Base-by-base conservation (phyloP, 768 basidiomycete genomes). In the Tremella mesenterica region DNA sequence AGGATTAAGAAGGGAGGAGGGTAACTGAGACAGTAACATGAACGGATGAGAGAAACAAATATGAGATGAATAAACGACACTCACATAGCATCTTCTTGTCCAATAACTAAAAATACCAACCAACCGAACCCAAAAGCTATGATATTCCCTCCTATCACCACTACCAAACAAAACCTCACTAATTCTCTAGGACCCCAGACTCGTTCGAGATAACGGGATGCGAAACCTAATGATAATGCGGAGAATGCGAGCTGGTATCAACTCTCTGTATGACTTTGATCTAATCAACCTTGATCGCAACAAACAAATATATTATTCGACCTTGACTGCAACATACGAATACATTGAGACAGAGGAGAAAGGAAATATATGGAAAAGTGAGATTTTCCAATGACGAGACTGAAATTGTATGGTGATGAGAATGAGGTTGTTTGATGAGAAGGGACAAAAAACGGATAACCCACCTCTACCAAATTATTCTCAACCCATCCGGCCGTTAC, bases 131-230 rank as follows among this genome's bases (percentile, higher is more conserved):
- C 84, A 60, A 91, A 82, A 0, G 88, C 85, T 66, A 97, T 92
- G 63, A 91, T 74, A 71, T 99, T 99, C 18, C 87, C 85, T 12
- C 81, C 79, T 25, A 83, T 82, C 53, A 91, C 79, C 44, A 83
- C 84, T 39, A 85, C 83, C 20, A 81, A 77, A 52, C 88, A 85
- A 74, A 99, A 95, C 73, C 91, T 88, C 59, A 85, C 63, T 1
- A 83, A 84, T 72, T 96, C 91, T 18, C 84, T 64, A 39, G 84
- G 79, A 34, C 95, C 93, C 95, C 95, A 99, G 51, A 99, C 76
- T 26, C 92, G 80, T 72, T 99, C 95, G 48, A 99, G 77, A 72
- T 97, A 97, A 57, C 86, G 83, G 47, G 90, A 78, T 33, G 86
- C 83, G 14, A 89, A 80, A 38, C 89, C 85, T 9, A 97, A 79